Conservation (phyloP, 176 grass and related monocot genomes). For the Canna indica region DNA sequence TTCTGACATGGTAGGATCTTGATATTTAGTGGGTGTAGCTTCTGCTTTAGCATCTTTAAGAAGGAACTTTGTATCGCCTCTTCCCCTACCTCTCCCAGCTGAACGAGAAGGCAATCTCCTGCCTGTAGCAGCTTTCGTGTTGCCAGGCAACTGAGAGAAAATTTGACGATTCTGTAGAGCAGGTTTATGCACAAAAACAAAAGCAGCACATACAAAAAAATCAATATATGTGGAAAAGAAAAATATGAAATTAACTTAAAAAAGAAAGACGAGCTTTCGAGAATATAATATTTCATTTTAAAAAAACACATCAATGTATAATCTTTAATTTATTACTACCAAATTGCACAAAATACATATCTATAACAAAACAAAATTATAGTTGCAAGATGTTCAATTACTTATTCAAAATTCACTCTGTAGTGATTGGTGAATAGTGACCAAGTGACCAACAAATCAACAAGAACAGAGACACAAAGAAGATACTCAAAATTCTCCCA, state of each 20-base stretch:
- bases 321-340: too few species aligned
- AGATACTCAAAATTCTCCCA: neutral
- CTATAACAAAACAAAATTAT: too few species aligned
- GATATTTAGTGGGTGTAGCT: constrained; percentile 31
- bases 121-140: constrained; percentile 35
- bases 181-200: constrained; percentile 2
- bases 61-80: constrained; percentile 47
- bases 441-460: too few species aligned
- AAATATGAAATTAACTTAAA: neutral
- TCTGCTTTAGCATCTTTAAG: constrained; percentile 46
- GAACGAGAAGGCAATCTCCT: constrained; percentile 31
- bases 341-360: too few species aligned
- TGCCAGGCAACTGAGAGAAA: constrained; percentile 45
- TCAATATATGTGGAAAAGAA: neutral
- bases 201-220: neutral
- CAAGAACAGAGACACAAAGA: neutral
- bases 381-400: too few species aligned
- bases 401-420: neutral
- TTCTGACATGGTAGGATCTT: constrained; percentile 34
- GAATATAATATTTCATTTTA: too few species aligned
- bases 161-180: constrained; percentile 63
- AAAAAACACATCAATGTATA: too few species aligned
- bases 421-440: neutral
- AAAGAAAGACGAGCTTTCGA: neutral
- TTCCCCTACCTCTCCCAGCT: constrained; percentile 63